Evolutionary conservation across 208 protist species (phyloP).

Genomic region (Polymyxa betae): DNA sequence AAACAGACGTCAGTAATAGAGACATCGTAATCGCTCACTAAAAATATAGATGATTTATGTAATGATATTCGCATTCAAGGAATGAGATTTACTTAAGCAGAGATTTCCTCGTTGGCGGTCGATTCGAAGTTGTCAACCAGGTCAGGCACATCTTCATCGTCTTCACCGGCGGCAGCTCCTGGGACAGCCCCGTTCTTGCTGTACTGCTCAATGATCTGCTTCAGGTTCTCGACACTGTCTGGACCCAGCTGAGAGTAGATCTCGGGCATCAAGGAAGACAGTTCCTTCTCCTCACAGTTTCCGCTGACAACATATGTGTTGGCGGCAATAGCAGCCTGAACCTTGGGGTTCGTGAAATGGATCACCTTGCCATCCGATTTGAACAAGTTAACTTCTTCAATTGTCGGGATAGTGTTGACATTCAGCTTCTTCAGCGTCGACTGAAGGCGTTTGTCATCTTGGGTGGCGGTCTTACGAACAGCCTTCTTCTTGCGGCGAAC

Average conservation of each 20-base stretch:
- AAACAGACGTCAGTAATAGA: too few relatives aligned
- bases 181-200: not conserved
- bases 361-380: conserved; percentile 90
- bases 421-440: conserved; percentile 87
- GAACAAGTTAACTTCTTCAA: conserved; percentile 95
- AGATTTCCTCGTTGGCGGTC: conserved; percentile 57
- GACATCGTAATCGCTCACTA: too few relatives aligned
- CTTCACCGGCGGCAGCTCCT: not conserved
- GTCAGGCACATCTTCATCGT: conserved; percentile 70
- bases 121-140: conserved; percentile 70
- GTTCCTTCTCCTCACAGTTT: conserved; percentile 77
- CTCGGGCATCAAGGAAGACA: conserved; percentile 78
- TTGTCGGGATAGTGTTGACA: conserved; percentile 89
- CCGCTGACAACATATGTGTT: conserved; percentile 95
- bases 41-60: too few relatives aligned
- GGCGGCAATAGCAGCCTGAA: conserved; percentile 90
- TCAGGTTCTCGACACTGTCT: conserved; percentile 75
- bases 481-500: conserved; percentile 82
- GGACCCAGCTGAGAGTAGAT: conserved; percentile 81
- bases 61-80: too few relatives aligned
- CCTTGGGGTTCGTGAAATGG: conserved; percentile 94
- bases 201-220: conserved; percentile 72
- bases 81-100: too few relatives aligned
- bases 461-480: conserved; percentile 69
- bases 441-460: conserved; percentile 88